Evolutionary conservation across 2,329 filamentous ascomycete species (phyloP), one percentile per base, ranked within the genome.

Genomic region (Diplodia corticola): DNA sequence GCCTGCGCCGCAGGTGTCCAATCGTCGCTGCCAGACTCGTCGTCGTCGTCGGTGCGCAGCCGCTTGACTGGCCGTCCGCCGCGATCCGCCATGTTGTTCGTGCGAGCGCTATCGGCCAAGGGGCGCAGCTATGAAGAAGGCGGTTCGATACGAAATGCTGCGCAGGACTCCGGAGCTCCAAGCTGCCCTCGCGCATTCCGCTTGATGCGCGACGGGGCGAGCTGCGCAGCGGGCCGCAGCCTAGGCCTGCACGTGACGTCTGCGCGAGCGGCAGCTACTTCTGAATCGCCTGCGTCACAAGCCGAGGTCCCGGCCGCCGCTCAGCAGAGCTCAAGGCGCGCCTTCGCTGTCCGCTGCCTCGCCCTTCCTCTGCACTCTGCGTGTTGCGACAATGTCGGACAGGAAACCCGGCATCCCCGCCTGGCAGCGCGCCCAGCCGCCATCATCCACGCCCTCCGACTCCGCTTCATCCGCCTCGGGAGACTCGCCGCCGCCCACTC

Each of bases 31-130:
- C 69, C 75, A 55, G 71, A 74, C 10, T 35, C 33, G 50, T 76
- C 75, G 66, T 78, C 76, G 70, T 77, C 70, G 68, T 80, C 78
- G 69, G 74, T 77, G 65, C 77, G 75, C 71, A 76, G 72, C 68
- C 78, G 77, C 73, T 79, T 80, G 24, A 73, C 71, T 28, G 76
- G 73, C 30, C 72, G 66, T 20, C 53, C 64, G 40, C 57, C 57
- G 40, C 57, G 57, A 49, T 61, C 57, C 57, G 57, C 57, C 57
- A 61, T 61, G 48, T 6, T 22, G 40, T 35, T 46, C n/a, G 24
- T 35, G 40, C 20, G 17, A 24, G 22, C 57, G 57, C 57, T 13
- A 22, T 7, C n/a, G 44, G 24, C 44, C 55, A 60, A 37, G 55
- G 55, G 46, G 46, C 37, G 24, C 40, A 46, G 57, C 57, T 35